Evolutionary conservation across 208 protist genomes (phyloP).

Genomic region (Acanthamoeba castellanii): DNA sequence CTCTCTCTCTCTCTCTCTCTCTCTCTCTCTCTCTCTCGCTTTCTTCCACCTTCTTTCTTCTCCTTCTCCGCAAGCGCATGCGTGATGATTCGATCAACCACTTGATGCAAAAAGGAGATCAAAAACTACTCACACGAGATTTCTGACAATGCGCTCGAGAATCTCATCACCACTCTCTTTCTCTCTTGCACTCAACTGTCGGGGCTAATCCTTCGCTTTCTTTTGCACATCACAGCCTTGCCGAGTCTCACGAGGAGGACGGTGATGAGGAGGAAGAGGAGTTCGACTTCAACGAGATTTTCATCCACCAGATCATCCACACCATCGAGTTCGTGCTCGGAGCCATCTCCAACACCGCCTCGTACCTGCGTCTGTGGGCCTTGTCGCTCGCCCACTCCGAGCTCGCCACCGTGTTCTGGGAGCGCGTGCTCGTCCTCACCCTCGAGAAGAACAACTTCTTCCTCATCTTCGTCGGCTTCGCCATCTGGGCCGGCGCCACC

Average conservation of each 20-base stretch:
- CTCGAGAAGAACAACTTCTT: not conserved
- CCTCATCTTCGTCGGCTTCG: slow-evolving; percentile 93
- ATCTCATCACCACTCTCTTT: not conserved
- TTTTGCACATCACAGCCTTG: not conserved
- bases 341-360: slow-evolving; percentile 99
- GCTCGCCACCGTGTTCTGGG: slow-evolving; percentile 86
- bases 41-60: not conserved
- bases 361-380: slow-evolving; percentile 99
- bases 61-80: not conserved
- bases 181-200: not conserved
- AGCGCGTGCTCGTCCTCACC: slow-evolving; percentile 78
- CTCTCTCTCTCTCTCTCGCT: not conserved
- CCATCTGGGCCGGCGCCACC: slow-evolving; percentile 95
- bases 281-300: slow-evolving; percentile 96
- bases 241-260: not conserved
- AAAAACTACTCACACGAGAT: slow-evolving; percentile 25
- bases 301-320: slow-evolving; percentile 99
- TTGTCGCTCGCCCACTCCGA: slow-evolving; percentile 99
- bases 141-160: not conserved
- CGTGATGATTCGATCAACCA: slow-evolving; percentile 20
- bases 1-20: not conserved
- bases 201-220: not conserved
- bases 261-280: slow-evolving; percentile 74
- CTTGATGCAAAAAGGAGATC: slow-evolving; percentile 31
- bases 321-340: slow-evolving; percentile 99